phyloP scores from a whole-genome alignment of 768 basidiomycete species.

The Termitomyces sp. region DNA sequence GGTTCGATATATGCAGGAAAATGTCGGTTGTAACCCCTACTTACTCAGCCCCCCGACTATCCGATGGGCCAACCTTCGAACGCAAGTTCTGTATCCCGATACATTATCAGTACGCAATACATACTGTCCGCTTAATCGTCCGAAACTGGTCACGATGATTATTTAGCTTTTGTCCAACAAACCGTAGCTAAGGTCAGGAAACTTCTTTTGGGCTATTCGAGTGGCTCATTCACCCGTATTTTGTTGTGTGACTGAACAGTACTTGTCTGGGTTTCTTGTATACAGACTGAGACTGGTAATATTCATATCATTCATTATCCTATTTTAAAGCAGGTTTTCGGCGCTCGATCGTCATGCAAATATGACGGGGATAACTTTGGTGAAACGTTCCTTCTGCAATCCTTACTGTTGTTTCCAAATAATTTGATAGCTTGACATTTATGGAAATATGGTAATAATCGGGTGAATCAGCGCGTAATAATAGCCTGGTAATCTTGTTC shows the following conservation, averaged over 20 bases:
- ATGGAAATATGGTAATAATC: background rate
- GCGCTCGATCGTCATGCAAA: background rate
- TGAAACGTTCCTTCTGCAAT: background rate
- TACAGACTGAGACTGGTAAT: background rate
- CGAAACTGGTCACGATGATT: background rate
- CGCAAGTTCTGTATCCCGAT: background rate
- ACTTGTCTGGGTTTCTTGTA: background rate
- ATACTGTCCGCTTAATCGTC: background rate
- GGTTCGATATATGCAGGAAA: background rate
- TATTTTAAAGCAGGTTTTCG: background rate
- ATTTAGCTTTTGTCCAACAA: background rate
- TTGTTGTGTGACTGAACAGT: background rate
- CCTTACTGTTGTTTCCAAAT: background rate
- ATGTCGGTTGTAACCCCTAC: background rate
- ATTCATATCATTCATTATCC: background rate
- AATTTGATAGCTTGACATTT: background rate
- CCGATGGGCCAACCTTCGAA: background rate
- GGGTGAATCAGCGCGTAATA: background rate
- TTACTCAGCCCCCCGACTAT: too few relatives aligned
- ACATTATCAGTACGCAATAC: background rate
- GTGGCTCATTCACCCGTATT: background rate
- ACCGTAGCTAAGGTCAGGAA: background rate
- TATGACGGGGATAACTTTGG: background rate
- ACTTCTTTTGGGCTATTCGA: background rate
- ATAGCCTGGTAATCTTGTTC: background rate